Base-by-base conservation (phyloP, 495 filamentous ascomycete genomes). In the Podospora pseudopauciseta region DNA sequence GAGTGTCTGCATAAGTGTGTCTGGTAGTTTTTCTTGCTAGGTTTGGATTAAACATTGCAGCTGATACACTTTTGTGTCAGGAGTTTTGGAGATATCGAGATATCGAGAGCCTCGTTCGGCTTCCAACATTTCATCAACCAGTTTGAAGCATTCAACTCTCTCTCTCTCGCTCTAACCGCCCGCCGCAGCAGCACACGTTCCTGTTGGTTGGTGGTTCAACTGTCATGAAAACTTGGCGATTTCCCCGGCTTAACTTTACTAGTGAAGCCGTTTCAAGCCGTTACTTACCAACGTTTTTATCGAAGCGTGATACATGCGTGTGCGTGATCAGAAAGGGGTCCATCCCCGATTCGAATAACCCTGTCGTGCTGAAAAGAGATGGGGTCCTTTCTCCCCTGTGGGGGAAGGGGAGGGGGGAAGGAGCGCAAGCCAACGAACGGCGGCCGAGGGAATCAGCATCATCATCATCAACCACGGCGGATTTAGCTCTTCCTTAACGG, bases 301-400 rank as follows among this genome's bases (percentile, higher is more conserved):
- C 13, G 23, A 23, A 11, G 15, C 15, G 39, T 49, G 39, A 49
- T 49, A 11, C 9, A 11, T 49, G 39, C 2, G 39, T 49, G 39
- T 49, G 23, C 23, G 39, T 49, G 39, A 49, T 49, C 9, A 49
- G 13, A 49, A 49, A 56, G 54, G 4, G 19, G 55, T n/a, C 55
- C 39, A 49, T 49, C 39, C 39, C 39, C 39, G 39, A 49, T 49
- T 49, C 39, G 39, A 49, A 32, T 4, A 32, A 32, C 30, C 61
- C 20, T 63, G 61, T 32, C 6, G 61, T 49, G 61, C 61, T 63
- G 61, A 63, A 53, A 63, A 63, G 9, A 44, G 32, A 63, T 63
- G 61, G 61, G 34, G 61, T 49, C 39, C 39, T 49, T 32, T 32
- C 30, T 49, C 32, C 18, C 7, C 18, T 63, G 61, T 63, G 61